Percentiles rank a stretch among this genome's conserved stretches.
Evolutionary conservation across 495 filamentous ascomycete genomes (phyloP).

Genomic region (Podospora conica): DNA sequence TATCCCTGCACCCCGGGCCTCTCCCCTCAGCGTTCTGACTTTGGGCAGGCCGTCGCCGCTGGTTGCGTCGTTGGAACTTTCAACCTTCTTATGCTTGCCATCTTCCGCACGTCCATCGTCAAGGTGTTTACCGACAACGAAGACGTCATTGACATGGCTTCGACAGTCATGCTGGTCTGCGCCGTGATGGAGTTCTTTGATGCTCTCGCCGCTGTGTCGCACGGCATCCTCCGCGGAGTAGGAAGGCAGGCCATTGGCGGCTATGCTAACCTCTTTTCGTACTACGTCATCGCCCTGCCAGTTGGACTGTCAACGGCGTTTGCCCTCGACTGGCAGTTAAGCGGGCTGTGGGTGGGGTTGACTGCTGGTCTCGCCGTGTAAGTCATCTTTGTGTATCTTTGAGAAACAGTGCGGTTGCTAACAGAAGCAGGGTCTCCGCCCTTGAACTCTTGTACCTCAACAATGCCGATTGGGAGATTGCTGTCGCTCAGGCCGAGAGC

Average conservation of each 20-base stretch:
- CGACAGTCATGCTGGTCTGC: constrained; percentile 62
- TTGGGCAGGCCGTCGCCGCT: constrained; percentile 18
- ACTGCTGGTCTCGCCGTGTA: constrained; percentile 52
- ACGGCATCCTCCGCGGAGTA: constrained; percentile 71
- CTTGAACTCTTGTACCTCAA: constrained; percentile 23
- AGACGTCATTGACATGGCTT: constrained; percentile 64
- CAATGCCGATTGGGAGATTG: constrained; percentile 23
- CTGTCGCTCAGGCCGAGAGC: constrained; percentile 18
- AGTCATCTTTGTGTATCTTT: neutral
- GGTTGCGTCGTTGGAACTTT: constrained; percentile 53
- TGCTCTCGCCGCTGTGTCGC: constrained; percentile 60
- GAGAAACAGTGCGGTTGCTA: neutral
- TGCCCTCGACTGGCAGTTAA: constrained; percentile 57
- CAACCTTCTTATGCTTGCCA: constrained; percentile 56
- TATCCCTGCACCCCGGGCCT: too few relatives aligned
- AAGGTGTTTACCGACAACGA: constrained; percentile 64
- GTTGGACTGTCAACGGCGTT: constrained; percentile 66
- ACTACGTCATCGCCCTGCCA: constrained; percentile 73
- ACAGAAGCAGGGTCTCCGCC: constrained; percentile 16
- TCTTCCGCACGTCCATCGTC: constrained; percentile 51
- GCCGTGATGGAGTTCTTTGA: constrained; percentile 79
- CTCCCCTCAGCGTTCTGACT: too few relatives aligned
- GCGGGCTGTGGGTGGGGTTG: constrained; percentile 67
- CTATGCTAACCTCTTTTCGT: constrained; percentile 70
- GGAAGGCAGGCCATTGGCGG: constrained; percentile 74